phyloP scores from a whole-genome alignment of 257 asterid species.

The Plantago ovata region DNA sequence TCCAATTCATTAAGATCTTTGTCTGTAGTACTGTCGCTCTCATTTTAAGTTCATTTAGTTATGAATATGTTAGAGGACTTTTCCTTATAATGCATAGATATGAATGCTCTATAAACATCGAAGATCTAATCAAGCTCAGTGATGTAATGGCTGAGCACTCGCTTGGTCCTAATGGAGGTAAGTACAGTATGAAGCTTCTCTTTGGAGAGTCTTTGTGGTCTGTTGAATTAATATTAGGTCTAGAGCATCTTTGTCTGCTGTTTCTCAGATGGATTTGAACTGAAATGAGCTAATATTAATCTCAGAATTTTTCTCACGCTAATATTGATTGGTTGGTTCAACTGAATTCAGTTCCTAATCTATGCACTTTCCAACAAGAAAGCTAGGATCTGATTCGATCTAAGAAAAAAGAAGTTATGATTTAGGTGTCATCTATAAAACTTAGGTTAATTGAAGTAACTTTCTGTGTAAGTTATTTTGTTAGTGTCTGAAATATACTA shows the following conservation, averaged over 20 bases:
- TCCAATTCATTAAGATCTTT: slow-evolving; percentile 37
- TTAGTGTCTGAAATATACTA: slow-evolving; percentile 5
- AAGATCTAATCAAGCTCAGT: slow-evolving; percentile 78
- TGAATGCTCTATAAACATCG: slow-evolving; percentile 87
- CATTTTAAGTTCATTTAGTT: background rate
- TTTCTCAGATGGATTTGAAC: background rate
- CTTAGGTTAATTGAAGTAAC: background rate
- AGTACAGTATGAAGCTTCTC: slow-evolving; percentile 14
- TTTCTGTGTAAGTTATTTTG: slow-evolving; percentile 14
- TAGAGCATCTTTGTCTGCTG: background rate
- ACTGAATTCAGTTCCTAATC: background rate
- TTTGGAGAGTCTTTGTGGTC: slow-evolving; percentile 9
- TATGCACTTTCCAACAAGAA: too few species aligned
- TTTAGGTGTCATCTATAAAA: background rate
- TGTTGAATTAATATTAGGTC: background rate
- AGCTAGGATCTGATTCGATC: too few species aligned
- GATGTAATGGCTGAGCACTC: slow-evolving; percentile 95
- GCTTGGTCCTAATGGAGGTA: slow-evolving; percentile 99
- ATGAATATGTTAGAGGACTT: slow-evolving; percentile 13
- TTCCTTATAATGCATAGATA: slow-evolving; percentile 64
- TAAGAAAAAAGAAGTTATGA: too few species aligned
- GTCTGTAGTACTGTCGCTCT: background rate
- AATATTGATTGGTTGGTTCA: background rate
- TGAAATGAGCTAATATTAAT: background rate
- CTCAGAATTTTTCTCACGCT: background rate